A percentile compares a stretch with the other conserved stretches of the same genome.
Conservation (phyloP, 2,329 filamentous ascomycete species). For the Tolypocladium capitatum region DNA sequence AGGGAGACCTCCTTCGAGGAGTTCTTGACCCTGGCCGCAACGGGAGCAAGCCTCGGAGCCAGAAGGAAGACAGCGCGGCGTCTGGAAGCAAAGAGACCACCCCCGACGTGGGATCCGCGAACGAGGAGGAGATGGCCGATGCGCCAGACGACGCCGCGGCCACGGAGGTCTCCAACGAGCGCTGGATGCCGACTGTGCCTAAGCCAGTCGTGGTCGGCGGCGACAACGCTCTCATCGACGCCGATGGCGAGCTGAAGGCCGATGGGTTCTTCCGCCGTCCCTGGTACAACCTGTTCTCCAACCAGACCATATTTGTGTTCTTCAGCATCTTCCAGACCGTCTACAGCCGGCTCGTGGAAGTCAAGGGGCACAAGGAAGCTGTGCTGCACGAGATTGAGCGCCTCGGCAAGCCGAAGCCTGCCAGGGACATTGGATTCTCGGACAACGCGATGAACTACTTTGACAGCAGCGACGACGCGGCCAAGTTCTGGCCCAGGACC, state of each 20-base stretch:
- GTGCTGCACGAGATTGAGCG: constrained; percentile 64
- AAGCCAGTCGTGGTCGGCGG: constrained; percentile 37
- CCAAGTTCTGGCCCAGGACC: constrained; percentile 75
- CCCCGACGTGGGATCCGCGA: constrained; percentile 65
- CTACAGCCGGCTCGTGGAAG: constrained; percentile 67
- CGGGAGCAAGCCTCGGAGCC: constrained; percentile 53
- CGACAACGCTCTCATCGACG: constrained; percentile 42
- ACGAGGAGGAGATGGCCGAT: constrained; percentile 62
- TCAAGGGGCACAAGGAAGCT: constrained; percentile 66
- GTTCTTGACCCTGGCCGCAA: constrained; percentile 69
- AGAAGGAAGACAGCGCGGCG: constrained; percentile 68
- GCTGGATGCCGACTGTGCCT: constrained; percentile 51
- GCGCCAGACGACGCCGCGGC: constrained; percentile 41
- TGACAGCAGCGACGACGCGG: constrained; percentile 40
- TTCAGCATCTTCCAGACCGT: constrained; percentile 87
- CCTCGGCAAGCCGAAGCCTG: constrained; percentile 63
- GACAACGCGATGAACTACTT: constrained; percentile 74
- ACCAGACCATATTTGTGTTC: constrained; percentile 86
- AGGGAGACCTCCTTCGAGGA: constrained; percentile 68
- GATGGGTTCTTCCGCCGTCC: constrained; percentile 72
- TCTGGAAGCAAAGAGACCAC: constrained; percentile 79
- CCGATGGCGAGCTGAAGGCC: constrained; percentile 51
- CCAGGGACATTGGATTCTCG: constrained; percentile 69
- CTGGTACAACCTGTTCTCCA: constrained; percentile 82
- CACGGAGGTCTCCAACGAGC: constrained; percentile 50